Evolutionary conservation across 2,329 filamentous ascomycete genomes (phyloP), one percentile per base, ranked within the genome.

Genomic region (Neurospora sp.): DNA sequence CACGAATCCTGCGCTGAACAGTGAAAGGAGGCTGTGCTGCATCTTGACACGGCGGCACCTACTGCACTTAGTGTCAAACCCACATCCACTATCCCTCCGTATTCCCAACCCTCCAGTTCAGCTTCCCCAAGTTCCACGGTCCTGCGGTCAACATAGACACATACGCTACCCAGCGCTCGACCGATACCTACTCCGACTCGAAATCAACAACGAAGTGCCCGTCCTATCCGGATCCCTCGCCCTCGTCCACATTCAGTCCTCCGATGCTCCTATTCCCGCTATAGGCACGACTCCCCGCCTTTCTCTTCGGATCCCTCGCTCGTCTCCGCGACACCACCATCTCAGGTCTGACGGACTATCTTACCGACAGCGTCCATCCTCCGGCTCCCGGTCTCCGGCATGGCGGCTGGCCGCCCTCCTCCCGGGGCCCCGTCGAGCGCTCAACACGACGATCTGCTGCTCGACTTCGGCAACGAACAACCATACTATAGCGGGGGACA

Each of bases 401-500:
- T 90, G 88, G 52, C 52, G 52, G 84, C 87, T 82, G 87, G 87
- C 79, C 82, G 84, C 82, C 83, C 83, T 78, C 83, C 83, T 77
- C 82, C 82, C 73, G 84, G 83, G 78, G 84, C 81, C 76, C 79
- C 84, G 75, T 82, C 83, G 73, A 79, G 78, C 75, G 81, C 82
- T 75, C 80, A 79, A 75, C 82, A 88, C 77, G 86, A 90, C 78
- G 86, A 90, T 78, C 86, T 93, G 72, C 85, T 94, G 70, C 88
- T 94, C 78, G 91, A 93, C 79, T 84, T 92, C 74, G 89, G 92
- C 76, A 88, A 91, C 77, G 85, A 90, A 70, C 87, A 89, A 74
- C 89, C 91, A 68, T 79, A 86, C 71, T 97, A 97, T 81, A 88
- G 86, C 79, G 86, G 86, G 74, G 93, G 93, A 73, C 91, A 93